Percentiles rank a stretch among this genome's conserved stretches.
phyloP scores from a whole-genome alignment of 495 filamentous ascomycete species.

The Annulohypoxylon bovei region DNA sequence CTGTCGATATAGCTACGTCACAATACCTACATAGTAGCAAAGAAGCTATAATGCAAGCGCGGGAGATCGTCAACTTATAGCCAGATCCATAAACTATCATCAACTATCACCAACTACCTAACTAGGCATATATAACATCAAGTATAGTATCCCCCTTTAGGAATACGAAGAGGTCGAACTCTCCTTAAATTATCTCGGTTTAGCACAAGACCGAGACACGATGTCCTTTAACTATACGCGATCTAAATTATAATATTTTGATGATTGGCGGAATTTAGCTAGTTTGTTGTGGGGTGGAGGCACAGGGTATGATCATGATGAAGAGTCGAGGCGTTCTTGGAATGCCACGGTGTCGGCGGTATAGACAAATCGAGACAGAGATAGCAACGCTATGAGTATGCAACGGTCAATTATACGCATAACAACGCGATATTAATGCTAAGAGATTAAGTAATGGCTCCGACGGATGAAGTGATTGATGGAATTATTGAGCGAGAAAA shows the following conservation, averaged over 20 bases:
- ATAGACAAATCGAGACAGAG: slow-evolving; percentile 35
- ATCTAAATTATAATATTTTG: not conserved
- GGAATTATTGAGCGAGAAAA: slow-evolving; percentile 23
- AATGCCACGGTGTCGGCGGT: slow-evolving; percentile 24
- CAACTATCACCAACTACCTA: not conserved
- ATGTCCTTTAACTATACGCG: not conserved
- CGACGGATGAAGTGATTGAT: slow-evolving; percentile 30
- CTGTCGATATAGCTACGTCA: not conserved
- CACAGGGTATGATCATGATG: slow-evolving; percentile 24
- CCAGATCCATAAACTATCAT: slow-evolving; percentile 9
- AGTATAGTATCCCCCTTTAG: not conserved
- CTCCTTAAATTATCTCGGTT: slow-evolving; percentile 18
- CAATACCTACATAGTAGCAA: not conserved
- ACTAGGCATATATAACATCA: not conserved
- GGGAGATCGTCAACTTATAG: slow-evolving; percentile 32
- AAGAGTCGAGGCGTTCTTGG: slow-evolving; percentile 17
- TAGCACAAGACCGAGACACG: slow-evolving; percentile 32
- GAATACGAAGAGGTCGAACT: not conserved
- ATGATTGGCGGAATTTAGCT: slow-evolving; percentile 32
- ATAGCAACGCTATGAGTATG: slow-evolving; percentile 23
- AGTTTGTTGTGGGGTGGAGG: slow-evolving; percentile 8
- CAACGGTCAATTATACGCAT: slow-evolving; percentile 6
- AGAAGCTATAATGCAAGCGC: slow-evolving; percentile 9
- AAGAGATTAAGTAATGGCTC: slow-evolving; percentile 9
- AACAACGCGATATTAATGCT: slow-evolving; percentile 1